These are phyloP conservation scores for Aphanomyces astaci DNA, from an alignment of 352 stramenopile species.

Conservation along the genomic window DNA sequence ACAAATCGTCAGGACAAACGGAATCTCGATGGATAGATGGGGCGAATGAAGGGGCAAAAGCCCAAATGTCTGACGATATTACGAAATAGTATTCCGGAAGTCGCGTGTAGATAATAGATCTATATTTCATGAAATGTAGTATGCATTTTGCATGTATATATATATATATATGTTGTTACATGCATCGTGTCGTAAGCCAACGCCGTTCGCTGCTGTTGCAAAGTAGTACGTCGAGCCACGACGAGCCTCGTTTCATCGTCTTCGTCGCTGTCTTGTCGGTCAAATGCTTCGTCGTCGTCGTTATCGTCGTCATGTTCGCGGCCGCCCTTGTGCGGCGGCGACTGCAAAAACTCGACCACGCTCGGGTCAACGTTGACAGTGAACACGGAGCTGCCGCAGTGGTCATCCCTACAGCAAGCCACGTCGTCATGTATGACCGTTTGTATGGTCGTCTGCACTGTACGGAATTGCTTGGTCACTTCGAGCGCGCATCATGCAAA, in stretches of 20 bases:
- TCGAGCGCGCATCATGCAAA: constrained; percentile 42
- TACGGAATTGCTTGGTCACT: not conserved
- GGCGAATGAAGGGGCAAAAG: too few species aligned
- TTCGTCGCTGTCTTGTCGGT: too few species aligned
- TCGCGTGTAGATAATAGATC: too few species aligned
- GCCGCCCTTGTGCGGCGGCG: not conserved
- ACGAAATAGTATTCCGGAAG: too few species aligned
- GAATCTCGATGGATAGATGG: too few species aligned
- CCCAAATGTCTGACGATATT: too few species aligned
- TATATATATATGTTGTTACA: too few species aligned
- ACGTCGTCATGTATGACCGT: not conserved
- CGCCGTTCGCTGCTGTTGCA: not conserved
- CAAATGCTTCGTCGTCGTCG: not conserved
- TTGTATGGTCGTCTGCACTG: too few species aligned
- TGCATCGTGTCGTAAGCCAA: not conserved
- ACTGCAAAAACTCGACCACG: not conserved
- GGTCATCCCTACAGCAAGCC: not conserved
- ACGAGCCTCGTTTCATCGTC: too few species aligned
- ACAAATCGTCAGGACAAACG: too few species aligned
- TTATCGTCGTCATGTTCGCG: not conserved
- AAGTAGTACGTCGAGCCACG: not conserved
- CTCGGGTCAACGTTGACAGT: not conserved
- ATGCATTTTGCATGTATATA: too few species aligned
- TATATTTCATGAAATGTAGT: too few species aligned
- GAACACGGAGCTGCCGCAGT: not conserved